phyloP scores from a whole-genome alignment of 2,329 filamentous ascomycete genomes.

The Fusarium sp. region DNA sequence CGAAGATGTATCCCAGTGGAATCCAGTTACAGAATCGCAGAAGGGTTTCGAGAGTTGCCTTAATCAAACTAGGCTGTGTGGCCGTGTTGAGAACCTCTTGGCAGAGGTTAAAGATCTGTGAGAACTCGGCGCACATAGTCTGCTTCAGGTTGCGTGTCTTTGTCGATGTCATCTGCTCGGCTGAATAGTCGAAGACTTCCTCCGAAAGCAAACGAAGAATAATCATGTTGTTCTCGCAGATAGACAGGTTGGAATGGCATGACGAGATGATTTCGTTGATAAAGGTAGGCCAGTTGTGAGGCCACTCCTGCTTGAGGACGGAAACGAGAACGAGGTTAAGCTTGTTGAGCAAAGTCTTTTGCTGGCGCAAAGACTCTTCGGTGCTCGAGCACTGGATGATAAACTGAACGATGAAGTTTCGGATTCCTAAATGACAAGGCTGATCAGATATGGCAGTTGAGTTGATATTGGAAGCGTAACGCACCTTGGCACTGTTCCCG shows the following conservation, averaged over 20 bases:
- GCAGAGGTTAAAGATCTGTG: conserved; percentile 97
- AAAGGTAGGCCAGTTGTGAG: conserved; percentile 99
- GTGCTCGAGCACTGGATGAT: conserved; percentile 94
- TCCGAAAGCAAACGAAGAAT: conserved; percentile 95
- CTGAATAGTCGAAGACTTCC: conserved; percentile 98
- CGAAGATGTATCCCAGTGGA: conserved; percentile 97
- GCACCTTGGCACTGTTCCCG: conserved; percentile 92
- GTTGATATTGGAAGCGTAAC: conserved; percentile 38
- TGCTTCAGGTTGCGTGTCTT: conserved; percentile 98
- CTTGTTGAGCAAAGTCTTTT: conserved; percentile 95
- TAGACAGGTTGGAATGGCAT: conserved; percentile 92
- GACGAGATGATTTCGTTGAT: conserved; percentile 99
- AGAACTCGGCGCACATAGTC: conserved; percentile 99
- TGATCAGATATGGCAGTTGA: conserved; percentile 23
- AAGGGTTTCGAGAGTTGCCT: conserved; percentile 95
- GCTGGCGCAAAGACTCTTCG: conserved; percentile 84
- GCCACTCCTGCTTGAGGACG: conserved; percentile 99
- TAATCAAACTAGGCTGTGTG: conserved; percentile 87
- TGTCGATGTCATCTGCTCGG: conserved; percentile 98
- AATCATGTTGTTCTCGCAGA: conserved; percentile 99
- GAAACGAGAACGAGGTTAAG: conserved; percentile 97
- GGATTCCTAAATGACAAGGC: conserved; percentile 74
- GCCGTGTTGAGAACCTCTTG: conserved; percentile 94
- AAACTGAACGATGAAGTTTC: conserved; percentile 98
- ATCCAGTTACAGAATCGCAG: conserved; percentile 99